Percentiles rank a stretch among this genome's conserved stretches.
Conservation (phyloP, 2,329 filamentous ascomycete genomes). For the Nigrospora oryzae region DNA sequence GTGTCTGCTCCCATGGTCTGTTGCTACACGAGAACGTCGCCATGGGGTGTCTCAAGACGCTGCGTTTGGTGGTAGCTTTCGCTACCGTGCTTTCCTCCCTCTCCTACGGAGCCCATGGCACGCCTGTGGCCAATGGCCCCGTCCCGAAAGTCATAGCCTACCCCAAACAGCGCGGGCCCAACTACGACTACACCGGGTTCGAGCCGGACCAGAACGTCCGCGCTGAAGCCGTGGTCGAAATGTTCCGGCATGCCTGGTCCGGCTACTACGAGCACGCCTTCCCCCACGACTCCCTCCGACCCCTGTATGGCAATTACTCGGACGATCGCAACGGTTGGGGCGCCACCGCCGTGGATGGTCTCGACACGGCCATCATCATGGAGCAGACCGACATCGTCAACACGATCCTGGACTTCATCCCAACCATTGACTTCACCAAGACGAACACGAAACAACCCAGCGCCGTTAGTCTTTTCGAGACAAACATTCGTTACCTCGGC, state of each 20-base stretch:
- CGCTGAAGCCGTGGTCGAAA: not conserved
- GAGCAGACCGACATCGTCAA: conserved; percentile 2
- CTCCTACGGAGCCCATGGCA: not conserved
- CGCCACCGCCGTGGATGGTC: not conserved
- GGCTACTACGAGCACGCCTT: not conserved
- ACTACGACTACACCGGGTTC: not conserved
- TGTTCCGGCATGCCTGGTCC: not conserved
- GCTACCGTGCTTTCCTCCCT: not conserved
- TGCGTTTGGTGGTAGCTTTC: not conserved
- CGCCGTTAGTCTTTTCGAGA: not conserved
- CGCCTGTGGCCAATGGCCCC: not conserved
- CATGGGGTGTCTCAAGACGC: not conserved
- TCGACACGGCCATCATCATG: conserved; percentile 2
- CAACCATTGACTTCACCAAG: conserved; percentile 2
- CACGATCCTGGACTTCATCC: conserved; percentile 1
- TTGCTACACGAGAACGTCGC: not conserved
- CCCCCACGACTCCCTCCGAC: conserved; percentile 1
- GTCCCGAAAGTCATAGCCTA: not conserved
- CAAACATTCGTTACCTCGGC: conserved; percentile 1
- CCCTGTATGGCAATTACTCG: conserved; percentile 1
- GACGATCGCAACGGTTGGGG: conserved; percentile 2
- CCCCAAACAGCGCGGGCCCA: not conserved
- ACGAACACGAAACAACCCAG: not conserved
- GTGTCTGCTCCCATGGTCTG: too few species aligned
- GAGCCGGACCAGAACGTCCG: not conserved